Conservation (phyloP, 116 monocot species). For the Papilionanthe hybrid region DNA sequence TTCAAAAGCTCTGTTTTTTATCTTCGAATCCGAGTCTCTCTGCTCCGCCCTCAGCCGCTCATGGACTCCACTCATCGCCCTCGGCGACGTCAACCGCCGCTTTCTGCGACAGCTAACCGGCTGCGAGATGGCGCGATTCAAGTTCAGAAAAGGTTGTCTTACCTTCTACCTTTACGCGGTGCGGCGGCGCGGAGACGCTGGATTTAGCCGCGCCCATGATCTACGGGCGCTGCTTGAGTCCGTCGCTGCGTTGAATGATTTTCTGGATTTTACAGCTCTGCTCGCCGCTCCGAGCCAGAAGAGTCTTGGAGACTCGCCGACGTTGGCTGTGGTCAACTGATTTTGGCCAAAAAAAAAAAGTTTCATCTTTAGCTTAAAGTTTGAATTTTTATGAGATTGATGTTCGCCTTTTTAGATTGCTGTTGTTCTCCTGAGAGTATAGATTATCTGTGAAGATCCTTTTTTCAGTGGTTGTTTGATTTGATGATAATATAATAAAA, state of each 20-base stretch:
- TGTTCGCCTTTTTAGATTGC: too few relatives aligned
- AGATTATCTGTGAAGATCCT: too few relatives aligned
- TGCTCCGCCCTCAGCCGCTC: conserved; percentile 43
- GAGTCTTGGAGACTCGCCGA: conserved; percentile 26
- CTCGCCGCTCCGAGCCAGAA: conserved; percentile 68
- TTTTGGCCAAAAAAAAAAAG: too few relatives aligned
- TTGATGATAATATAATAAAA: too few relatives aligned
- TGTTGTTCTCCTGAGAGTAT: too few relatives aligned
- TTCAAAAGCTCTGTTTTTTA: conserved; percentile 75
- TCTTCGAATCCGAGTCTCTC: conserved; percentile 70
- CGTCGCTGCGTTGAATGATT: conserved; percentile 61
- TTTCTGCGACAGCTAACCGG: conserved; percentile 64
- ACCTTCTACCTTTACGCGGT: conserved; percentile 88
- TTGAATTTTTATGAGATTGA: too few relatives aligned
- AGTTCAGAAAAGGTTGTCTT: conserved; percentile 82
- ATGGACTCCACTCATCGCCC: conserved; percentile 52
- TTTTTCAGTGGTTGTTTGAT: too few relatives aligned
- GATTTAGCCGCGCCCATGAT: conserved; percentile 58
- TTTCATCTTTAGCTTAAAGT: too few relatives aligned
- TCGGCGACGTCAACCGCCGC: conserved; percentile 77
- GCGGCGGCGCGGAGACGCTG: conserved; percentile 33
- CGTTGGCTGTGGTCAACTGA: too few relatives aligned
- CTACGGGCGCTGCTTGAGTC: conserved; percentile 42
- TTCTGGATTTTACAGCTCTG: conserved; percentile 85
- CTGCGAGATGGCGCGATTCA: conserved; percentile 84